phyloP scores from a whole-genome alignment of 108 stramenopile genomes.

The Poteriospumella lacustris region DNA sequence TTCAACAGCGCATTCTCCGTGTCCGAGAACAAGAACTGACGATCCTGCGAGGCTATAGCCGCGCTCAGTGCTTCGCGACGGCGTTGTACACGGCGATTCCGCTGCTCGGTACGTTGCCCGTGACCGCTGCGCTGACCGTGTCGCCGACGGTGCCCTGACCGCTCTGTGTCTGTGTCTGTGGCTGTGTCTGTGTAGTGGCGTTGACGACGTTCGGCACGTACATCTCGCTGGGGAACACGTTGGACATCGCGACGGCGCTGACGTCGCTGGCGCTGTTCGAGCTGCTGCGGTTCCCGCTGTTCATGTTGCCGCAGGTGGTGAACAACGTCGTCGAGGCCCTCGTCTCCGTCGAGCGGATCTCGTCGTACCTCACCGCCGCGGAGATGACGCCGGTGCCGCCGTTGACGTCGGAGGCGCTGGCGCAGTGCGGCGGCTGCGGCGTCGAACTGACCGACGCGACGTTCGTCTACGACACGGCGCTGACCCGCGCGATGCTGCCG shows the following conservation, averaged over 20 bases:
- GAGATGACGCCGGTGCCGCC: slow-evolving; percentile 50
- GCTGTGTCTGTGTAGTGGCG: too few species aligned
- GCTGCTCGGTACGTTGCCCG: too few species aligned
- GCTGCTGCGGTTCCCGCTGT: slow-evolving; percentile 84
- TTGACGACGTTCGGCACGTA: slow-evolving; percentile 78
- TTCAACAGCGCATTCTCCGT: not conserved
- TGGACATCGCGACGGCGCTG: slow-evolving; percentile 68
- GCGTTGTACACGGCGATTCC: slow-evolving; percentile 20
- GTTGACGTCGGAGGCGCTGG: slow-evolving; percentile 45
- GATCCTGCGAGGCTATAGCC: slow-evolving; percentile 54
- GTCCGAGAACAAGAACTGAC: slow-evolving; percentile 68
- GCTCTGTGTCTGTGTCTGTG: too few species aligned
- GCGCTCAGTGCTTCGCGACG: slow-evolving; percentile 18
- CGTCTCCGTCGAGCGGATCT: slow-evolving; percentile 69
- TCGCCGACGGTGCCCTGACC: slow-evolving; percentile 65
- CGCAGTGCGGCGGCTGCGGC: not conserved
- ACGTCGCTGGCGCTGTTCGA: slow-evolving; percentile 85
- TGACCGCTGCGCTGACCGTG: slow-evolving; percentile 26
- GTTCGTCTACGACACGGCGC: slow-evolving; percentile 54
- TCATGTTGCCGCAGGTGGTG: slow-evolving; percentile 80
- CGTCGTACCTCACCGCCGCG: slow-evolving; percentile 65
- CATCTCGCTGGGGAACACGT: slow-evolving; percentile 59
- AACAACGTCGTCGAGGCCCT: slow-evolving; percentile 83
- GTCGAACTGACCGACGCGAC: slow-evolving; percentile 58
- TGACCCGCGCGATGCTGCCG: too few species aligned